phyloP scores from a whole-genome alignment of 148 eudicot genomes.

The Rheum nobile region DNA sequence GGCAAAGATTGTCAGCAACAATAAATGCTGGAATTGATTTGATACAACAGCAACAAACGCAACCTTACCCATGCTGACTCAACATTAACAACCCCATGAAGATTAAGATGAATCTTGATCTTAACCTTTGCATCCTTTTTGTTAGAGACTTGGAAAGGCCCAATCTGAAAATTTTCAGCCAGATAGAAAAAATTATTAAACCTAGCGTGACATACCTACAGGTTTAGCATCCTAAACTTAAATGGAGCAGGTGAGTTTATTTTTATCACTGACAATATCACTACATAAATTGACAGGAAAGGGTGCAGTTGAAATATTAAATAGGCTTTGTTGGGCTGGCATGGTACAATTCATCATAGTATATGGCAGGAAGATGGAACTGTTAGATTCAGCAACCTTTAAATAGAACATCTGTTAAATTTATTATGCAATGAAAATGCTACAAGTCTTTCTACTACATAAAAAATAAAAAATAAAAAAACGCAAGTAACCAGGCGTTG shows the following conservation, averaged over 20 bases:
- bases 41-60: constrained; percentile 2
- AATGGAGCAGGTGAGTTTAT: neutral
- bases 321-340: neutral
- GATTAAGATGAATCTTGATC: constrained; percentile 49
- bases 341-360: neutral
- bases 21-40: neutral
- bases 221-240: neutral
- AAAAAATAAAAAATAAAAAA: neutral
- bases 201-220: neutral
- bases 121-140: constrained; percentile 42
- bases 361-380: neutral
- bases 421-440: neutral
- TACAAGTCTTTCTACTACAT: neutral
- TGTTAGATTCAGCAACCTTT: neutral
- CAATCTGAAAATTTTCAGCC: constrained; percentile 39
- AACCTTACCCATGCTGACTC: constrained; percentile 48
- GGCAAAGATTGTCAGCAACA: constrained; percentile 7
- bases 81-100: constrained; percentile 51
- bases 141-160: constrained; percentile 41
- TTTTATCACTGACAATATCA: neutral
- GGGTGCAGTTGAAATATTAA: neutral
- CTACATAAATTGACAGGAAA: neutral
- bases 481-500: neutral
- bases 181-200: neutral
- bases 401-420: neutral